Conservation (phyloP, 2,329 filamentous ascomycete genomes). For the Dactylella cylindrospora region DNA sequence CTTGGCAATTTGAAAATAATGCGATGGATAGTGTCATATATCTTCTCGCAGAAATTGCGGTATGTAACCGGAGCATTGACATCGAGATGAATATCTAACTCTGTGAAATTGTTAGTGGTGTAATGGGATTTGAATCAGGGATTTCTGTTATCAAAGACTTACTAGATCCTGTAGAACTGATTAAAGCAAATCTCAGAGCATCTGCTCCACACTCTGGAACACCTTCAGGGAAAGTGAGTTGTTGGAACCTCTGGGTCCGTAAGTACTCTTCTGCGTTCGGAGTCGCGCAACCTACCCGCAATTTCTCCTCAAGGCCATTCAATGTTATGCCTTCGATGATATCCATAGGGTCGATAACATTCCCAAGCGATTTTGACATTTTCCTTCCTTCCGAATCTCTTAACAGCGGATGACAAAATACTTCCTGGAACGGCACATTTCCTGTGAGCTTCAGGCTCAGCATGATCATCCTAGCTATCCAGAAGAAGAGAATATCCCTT, state of each 20-base stretch:
- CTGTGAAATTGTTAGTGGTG: background rate
- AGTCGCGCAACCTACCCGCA: constrained; percentile 3
- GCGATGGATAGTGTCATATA: constrained; percentile 13
- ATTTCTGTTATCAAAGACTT: too few relatives aligned
- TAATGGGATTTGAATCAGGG: too few relatives aligned
- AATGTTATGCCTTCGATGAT: constrained; percentile 45
- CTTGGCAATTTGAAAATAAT: constrained; percentile 2
- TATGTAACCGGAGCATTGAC: constrained; percentile 1
- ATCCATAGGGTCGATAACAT: constrained; percentile 47
- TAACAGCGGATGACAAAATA: constrained; percentile 47
- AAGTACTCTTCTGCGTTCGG: constrained; percentile 2
- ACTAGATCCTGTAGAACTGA: constrained; percentile 14
- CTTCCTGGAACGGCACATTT: constrained; percentile 46
- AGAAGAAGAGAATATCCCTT: constrained; percentile 47
- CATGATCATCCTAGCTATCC: constrained; percentile 48
- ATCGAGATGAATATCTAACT: constrained; percentile 11
- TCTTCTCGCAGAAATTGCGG: constrained; percentile 14
- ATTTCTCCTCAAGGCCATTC: constrained; percentile 15
- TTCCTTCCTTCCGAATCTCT: constrained; percentile 46
- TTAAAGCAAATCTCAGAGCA: constrained; percentile 46
- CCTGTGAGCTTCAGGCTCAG: constrained; percentile 47
- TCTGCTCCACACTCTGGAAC: constrained; percentile 47
- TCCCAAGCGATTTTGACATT: constrained; percentile 49
- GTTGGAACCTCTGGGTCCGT: constrained; percentile 4
- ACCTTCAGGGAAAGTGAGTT: constrained; percentile 40